These are phyloP conservation scores for Trypanosoma platydactyli DNA, from an alignment of 208 protist species.

Conservation along the genomic window DNA sequence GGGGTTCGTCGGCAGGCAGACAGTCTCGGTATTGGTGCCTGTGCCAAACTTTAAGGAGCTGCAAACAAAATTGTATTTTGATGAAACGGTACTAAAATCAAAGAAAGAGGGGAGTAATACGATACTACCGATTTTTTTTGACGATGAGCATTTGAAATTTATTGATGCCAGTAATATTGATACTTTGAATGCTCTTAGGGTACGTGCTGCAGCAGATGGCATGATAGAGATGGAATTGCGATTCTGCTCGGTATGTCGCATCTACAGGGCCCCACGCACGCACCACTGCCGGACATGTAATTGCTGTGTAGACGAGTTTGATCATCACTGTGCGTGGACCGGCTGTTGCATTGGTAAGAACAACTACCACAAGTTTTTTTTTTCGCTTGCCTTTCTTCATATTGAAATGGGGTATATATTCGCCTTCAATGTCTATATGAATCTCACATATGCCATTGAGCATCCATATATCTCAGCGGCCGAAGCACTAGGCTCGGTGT, in stretches of 20 bases:
- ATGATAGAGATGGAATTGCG: constrained; percentile 43
- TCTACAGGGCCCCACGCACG: constrained; percentile 53
- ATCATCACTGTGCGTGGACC: constrained; percentile 75
- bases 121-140: not conserved
- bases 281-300: constrained; percentile 64
- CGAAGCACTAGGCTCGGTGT: constrained; percentile 21
- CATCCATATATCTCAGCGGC: not conserved
- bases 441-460: constrained; percentile 19
- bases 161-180: constrained; percentile 1
- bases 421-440: constrained; percentile 33
- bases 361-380: constrained; percentile 66
- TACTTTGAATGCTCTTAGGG: not conserved
- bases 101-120: not conserved
- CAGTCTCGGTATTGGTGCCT: constrained; percentile 42
- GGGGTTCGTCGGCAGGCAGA: constrained; percentile 12
- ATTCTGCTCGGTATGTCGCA: constrained; percentile 54
- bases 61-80: constrained; percentile 27
- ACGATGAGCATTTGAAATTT: not conserved
- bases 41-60: constrained; percentile 45
- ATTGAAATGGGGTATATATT: constrained; percentile 40
- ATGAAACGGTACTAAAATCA: not conserved
- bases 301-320: constrained; percentile 58
- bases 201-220: constrained; percentile 7
- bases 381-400: constrained; percentile 38
- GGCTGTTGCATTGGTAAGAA: constrained; percentile 57